These are phyloP conservation scores for Dictyostelium brefeldianum DNA, from an alignment of 78 protist species.

Conservation along the genomic window DNA sequence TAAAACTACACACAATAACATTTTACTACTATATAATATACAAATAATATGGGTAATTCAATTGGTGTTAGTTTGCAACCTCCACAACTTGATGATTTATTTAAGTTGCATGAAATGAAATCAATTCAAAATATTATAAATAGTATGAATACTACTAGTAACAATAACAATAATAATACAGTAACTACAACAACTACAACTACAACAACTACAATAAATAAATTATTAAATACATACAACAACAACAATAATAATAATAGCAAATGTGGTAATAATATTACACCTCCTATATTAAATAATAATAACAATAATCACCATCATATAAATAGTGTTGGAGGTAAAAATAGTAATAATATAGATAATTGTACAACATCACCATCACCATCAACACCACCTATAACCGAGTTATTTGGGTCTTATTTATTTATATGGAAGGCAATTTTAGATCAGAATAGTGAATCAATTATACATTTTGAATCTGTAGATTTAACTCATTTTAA, in stretches of 20 bases:
- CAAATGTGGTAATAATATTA: not conserved
- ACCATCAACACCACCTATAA: constrained; percentile 6
- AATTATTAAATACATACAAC: not conserved
- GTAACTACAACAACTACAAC: constrained; percentile 45
- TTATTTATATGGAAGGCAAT: constrained; percentile 53
- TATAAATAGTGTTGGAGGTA: constrained; percentile 1
- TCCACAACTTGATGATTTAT: constrained; percentile 12
- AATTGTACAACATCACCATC: constrained; percentile 9
- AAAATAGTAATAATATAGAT: not conserved
- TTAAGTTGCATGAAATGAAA: not conserved
- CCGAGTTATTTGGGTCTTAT: constrained; percentile 52
- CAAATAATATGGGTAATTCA: constrained; percentile 17
- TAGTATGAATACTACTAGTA: not conserved
- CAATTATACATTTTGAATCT: constrained; percentile 20
- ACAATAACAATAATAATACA: not conserved
- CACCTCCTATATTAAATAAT: not conserved
- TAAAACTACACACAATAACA: not conserved
- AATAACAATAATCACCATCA: not conserved
- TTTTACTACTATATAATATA: not conserved
- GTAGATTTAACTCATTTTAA: constrained; percentile 43
- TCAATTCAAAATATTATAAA: not conserved
- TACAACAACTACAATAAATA: constrained; percentile 38
- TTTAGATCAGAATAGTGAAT: not conserved
- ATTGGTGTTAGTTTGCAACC: constrained; percentile 20
- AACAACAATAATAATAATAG: not conserved